These are phyloP conservation scores for Pyrenophora graminea DNA, from an alignment of 2,329 filamentous ascomycete species.

Conservation along the genomic window DNA sequence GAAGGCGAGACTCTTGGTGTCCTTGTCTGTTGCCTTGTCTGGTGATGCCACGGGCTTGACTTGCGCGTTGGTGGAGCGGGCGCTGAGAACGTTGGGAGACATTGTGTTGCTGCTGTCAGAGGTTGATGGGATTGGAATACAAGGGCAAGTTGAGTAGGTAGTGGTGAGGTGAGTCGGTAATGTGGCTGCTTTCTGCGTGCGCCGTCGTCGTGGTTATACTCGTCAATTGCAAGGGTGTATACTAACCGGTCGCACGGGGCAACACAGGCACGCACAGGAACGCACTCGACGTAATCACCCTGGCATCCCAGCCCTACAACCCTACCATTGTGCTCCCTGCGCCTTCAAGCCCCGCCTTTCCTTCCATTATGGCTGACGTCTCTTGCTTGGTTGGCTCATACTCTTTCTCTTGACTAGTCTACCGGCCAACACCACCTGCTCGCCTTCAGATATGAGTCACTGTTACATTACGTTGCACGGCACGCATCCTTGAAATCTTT, in stretches of 20 bases:
- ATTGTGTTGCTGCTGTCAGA: conserved; percentile 44
- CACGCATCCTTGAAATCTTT: too few species aligned
- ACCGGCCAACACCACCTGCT: neutral
- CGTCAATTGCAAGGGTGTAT: conserved; percentile 10
- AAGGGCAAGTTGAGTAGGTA: too few species aligned
- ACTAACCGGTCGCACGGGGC: conserved; percentile 15
- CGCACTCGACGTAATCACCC: conserved; percentile 12
- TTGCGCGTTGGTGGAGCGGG: conserved; percentile 67
- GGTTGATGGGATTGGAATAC: neutral
- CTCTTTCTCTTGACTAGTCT: neutral
- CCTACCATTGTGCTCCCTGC: conserved; percentile 2
- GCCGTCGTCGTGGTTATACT: conserved; percentile 9
- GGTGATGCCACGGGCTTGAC: conserved; percentile 31
- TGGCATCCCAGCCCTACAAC: conserved; percentile 3
- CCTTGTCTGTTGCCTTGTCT: conserved; percentile 27
- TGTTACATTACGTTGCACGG: neutral
- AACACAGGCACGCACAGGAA: conserved; percentile 11
- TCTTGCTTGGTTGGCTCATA: conserved; percentile 1
- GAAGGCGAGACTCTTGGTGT: conserved; percentile 65
- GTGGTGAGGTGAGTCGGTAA: neutral
- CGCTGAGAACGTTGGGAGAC: conserved; percentile 65
- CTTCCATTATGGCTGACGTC: neutral
- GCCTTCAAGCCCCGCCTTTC: neutral
- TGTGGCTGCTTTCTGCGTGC: neutral
- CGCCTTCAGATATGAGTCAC: conserved; percentile 5